phyloP scores from a whole-genome alignment of 257 asterid genomes.

The Nicotiana sylvestris region DNA sequence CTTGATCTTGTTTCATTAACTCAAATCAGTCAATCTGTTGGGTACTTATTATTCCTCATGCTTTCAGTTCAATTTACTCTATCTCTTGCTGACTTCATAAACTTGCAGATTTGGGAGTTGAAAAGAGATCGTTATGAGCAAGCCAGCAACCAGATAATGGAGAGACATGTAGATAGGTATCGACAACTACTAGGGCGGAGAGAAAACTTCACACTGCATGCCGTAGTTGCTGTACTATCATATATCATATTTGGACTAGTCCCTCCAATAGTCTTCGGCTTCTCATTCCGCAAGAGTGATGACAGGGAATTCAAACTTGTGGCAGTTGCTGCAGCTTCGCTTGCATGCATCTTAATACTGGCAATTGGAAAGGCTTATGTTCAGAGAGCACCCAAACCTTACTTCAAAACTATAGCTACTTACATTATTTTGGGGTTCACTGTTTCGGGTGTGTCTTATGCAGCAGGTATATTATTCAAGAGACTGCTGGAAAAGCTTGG shows the following conservation, averaged over 20 bases:
- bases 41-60: not conserved
- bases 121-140: slow-evolving; percentile 33
- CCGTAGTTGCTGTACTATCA: slow-evolving; percentile 43
- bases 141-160: slow-evolving; percentile 27
- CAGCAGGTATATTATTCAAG: slow-evolving; percentile 48
- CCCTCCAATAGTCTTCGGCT: slow-evolving; percentile 54
- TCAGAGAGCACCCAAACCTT: slow-evolving; percentile 51
- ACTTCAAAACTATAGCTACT: slow-evolving; percentile 40
- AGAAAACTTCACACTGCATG: slow-evolving; percentile 59
- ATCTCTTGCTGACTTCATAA: not conserved
- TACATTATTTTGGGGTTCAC: slow-evolving; percentile 47
- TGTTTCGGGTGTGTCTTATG: slow-evolving; percentile 61
- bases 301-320: slow-evolving; percentile 68
- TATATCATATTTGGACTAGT: slow-evolving; percentile 63
- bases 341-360: slow-evolving; percentile 45
- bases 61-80: not conserved
- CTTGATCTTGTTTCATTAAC: not conserved
- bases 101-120: slow-evolving; percentile 72
- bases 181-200: slow-evolving; percentile 59
- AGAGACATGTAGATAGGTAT: slow-evolving; percentile 46
- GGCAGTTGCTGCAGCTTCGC: slow-evolving; percentile 52
- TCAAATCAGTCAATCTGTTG: not conserved
- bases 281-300: slow-evolving; percentile 57
- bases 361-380: slow-evolving; percentile 45
- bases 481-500: slow-evolving; percentile 56